phyloP scores from a whole-genome alignment of 2,329 filamentous ascomycete genomes.

The Sclerotinia glacialis region DNA sequence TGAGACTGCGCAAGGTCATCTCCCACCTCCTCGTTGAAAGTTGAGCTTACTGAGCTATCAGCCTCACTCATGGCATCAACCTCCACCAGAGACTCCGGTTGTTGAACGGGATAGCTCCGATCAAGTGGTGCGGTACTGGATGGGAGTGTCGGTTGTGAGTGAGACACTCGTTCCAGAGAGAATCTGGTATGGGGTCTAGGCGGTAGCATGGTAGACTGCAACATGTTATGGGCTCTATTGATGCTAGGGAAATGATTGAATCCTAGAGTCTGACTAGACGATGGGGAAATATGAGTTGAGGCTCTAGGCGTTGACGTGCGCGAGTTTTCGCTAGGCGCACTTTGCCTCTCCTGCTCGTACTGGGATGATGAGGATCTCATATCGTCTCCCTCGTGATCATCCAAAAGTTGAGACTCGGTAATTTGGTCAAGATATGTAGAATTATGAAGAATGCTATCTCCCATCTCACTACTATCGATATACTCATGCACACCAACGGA shows the following conservation, averaged over 20 bases:
- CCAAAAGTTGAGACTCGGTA: constrained; percentile 36
- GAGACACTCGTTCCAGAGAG: constrained; percentile 35
- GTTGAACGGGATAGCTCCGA: constrained; percentile 2
- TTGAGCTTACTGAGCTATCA: constrained; percentile 18
- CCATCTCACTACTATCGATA: constrained; percentile 27
- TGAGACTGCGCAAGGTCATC: constrained; percentile 63
- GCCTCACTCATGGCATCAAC: constrained; percentile 18
- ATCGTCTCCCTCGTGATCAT: constrained; percentile 35
- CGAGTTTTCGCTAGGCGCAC: neutral
- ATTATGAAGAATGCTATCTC: constrained; percentile 35
- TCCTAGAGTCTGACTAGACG: constrained; percentile 34
- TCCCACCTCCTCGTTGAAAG: constrained; percentile 25
- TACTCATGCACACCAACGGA: constrained; percentile 28
- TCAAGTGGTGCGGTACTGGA: neutral
- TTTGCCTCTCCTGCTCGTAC: constrained; percentile 10
- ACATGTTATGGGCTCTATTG: constrained; percentile 22
- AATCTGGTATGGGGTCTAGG: constrained; percentile 30
- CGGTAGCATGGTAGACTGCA: constrained; percentile 36
- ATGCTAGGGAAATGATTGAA: neutral
- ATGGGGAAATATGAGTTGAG: constrained; percentile 40
- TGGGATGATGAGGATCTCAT: constrained; percentile 33
- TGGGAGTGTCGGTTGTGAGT: constrained; percentile 34
- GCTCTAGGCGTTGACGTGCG: constrained; percentile 51
- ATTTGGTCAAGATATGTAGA: constrained; percentile 38
- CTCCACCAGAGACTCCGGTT: neutral